phyloP scores from a whole-genome alignment of 2,329 filamentous ascomycete species.

The Alternaria sp. region DNA sequence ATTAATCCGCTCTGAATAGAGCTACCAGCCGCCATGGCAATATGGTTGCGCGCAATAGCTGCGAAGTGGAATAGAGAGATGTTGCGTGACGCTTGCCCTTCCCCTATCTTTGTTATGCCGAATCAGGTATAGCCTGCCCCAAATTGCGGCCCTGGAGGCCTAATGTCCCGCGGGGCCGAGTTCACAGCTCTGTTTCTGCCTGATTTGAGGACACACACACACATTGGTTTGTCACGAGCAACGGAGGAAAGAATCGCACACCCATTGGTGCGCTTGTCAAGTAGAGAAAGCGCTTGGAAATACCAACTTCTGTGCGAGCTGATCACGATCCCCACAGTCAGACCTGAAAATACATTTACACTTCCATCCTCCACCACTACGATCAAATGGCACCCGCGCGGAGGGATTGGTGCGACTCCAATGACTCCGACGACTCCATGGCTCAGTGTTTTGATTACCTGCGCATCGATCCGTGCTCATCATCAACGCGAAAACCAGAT shows the following conservation, averaged over 20 bases:
- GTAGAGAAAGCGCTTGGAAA: background rate
- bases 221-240: background rate
- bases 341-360: background rate
- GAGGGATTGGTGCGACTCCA: background rate
- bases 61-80: background rate
- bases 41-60: background rate
- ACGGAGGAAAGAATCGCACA: background rate
- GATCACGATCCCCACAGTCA: background rate
- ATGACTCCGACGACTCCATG: background rate
- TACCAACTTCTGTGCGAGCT: background rate
- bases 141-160: background rate
- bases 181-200: background rate
- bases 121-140: background rate
- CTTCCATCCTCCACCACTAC: background rate
- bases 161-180: background rate
- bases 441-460: background rate
- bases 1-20: background rate
- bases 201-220: background rate
- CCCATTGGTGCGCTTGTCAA: background rate
- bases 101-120: background rate
- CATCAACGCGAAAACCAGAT: background rate
- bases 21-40: background rate
- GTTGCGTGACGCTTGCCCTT: background rate
- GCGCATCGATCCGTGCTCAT: background rate
- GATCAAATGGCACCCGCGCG: background rate